Evolutionary conservation across 169 alveolate genomes (phyloP).

Genomic region (Amoebophrya sp.): DNA sequence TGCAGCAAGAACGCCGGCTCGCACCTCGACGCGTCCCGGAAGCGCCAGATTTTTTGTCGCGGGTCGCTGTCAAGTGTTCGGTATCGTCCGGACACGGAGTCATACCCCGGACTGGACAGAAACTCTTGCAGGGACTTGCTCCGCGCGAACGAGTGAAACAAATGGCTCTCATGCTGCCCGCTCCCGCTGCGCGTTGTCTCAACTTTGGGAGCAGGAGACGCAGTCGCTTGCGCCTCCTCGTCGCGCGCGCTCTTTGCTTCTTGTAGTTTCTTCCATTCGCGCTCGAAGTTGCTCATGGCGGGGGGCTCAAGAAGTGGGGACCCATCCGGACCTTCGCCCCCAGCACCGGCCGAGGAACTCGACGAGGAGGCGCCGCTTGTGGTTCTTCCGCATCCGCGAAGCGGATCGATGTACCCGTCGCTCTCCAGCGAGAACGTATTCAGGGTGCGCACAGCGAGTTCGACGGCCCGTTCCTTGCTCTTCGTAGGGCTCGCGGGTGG

Average conservation of each 20-base stretch:
- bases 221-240: not conserved
- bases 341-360: too few species aligned
- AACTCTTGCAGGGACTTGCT: not conserved
- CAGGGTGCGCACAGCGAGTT: too few species aligned
- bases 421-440: too few species aligned
- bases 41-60: not conserved
- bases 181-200: not conserved
- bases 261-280: not conserved
- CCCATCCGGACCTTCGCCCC: too few species aligned
- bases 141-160: not conserved
- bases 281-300: too few species aligned
- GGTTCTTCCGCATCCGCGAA: too few species aligned
- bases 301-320: too few species aligned
- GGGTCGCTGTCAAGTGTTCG: not conserved
- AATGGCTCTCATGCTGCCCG: too few species aligned
- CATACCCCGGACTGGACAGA: not conserved
- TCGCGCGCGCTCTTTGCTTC: not conserved
- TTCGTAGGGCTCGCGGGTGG: too few species aligned
- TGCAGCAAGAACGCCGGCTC: not conserved
- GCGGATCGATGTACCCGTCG: too few species aligned
- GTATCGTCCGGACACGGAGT: not conserved
- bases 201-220: not conserved
- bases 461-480: too few species aligned
- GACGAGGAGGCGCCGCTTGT: too few species aligned
- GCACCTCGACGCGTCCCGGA: not conserved